Evolutionary conservation across 768 basidiomycete genomes (phyloP).

Genomic region (Amanita phalloides): DNA sequence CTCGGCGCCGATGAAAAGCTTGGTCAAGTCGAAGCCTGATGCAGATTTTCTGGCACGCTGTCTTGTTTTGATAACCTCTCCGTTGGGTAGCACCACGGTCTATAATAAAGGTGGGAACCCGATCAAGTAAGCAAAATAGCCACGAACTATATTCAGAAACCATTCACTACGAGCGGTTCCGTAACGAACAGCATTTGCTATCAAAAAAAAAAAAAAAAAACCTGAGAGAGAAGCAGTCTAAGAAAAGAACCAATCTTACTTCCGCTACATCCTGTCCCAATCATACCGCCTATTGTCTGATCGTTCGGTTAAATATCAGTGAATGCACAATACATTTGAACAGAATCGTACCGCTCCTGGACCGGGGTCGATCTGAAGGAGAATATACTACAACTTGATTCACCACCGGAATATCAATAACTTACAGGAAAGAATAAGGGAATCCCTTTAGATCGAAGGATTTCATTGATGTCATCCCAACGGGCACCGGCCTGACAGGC

Average conservation of each 20-base stretch:
- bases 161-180: constrained; percentile 85
- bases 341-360: constrained; percentile 43
- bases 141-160: constrained; percentile 69
- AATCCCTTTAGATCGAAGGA: constrained; percentile 56
- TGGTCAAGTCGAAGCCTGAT: constrained; percentile 81
- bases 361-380: constrained; percentile 53
- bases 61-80: constrained; percentile 83
- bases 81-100: constrained; percentile 80
- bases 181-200: constrained; percentile 76
- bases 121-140: not conserved
- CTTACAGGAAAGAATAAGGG: constrained; percentile 82
- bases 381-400: not conserved
- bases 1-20: constrained; percentile 84
- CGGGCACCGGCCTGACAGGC: constrained; percentile 65
- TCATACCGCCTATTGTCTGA: constrained; percentile 83
- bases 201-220: not conserved
- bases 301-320: constrained; percentile 2
- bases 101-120: constrained; percentile 15
- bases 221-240: not conserved
- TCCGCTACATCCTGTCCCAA: constrained; percentile 77
- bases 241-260: constrained; percentile 35
- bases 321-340: not conserved
- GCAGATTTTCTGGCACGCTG: constrained; percentile 72
- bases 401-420: not conserved
- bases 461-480: constrained; percentile 72